Conservation (phyloP, 192 early-diverging fungal species). For the Umbelopsis sp. region DNA sequence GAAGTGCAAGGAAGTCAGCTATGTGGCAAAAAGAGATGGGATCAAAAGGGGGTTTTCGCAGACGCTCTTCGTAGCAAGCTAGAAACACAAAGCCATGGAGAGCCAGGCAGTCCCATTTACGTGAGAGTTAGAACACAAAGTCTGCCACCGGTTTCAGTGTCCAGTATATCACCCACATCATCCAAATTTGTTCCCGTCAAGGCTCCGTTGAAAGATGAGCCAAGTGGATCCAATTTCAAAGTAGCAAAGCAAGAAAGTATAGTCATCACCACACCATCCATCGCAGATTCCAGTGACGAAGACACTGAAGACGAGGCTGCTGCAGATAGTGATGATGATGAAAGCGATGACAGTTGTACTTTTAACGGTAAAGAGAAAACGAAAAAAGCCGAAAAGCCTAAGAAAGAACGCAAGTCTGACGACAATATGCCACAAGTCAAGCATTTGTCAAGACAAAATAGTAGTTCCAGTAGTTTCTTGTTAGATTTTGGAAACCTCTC, state of each 20-base stretch:
- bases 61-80: neutral
- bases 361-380: neutral
- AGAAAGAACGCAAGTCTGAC: neutral
- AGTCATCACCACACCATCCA: neutral
- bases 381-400: neutral
- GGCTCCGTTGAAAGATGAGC: neutral
- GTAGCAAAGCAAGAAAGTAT: neutral
- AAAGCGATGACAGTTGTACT: neutral
- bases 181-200: too few relatives aligned
- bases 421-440: neutral
- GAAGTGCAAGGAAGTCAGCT: conserved; percentile 1
- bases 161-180: too few relatives aligned
- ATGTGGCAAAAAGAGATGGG: conserved; percentile 12
- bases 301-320: neutral
- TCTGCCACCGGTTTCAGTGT: too few relatives aligned
- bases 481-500: conserved; percentile 10
- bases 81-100: neutral
- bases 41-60: conserved; percentile 3
- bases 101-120: too few relatives aligned
- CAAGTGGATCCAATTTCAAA: neutral
- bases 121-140: too few relatives aligned
- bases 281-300: neutral
- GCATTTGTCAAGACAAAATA: neutral
- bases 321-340: neutral
- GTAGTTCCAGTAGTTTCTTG: conserved; percentile 6